These are phyloP conservation scores for Atalantia buxifolia DNA, from an alignment of 345 rosid species.

Conservation along the genomic window DNA sequence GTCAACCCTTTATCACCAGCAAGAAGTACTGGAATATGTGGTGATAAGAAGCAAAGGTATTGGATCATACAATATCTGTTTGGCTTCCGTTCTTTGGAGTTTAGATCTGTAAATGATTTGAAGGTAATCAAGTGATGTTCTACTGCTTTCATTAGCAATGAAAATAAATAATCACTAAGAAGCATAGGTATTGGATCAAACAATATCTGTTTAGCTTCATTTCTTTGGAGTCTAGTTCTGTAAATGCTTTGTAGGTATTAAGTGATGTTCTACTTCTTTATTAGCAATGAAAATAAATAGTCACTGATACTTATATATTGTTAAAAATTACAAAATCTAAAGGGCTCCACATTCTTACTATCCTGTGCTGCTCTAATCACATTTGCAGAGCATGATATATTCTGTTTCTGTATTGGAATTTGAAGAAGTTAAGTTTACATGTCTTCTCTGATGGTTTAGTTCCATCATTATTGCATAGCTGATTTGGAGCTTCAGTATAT, in stretches of 20 bases:
- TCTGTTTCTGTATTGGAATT: background rate
- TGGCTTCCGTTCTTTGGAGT: constrained; percentile 16
- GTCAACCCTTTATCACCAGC: constrained; percentile 24
- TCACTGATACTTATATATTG: background rate
- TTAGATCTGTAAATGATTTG: background rate
- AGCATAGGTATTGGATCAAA: constrained; percentile 42
- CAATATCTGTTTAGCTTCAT: constrained; percentile 8
- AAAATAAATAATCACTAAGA: constrained; percentile 16
- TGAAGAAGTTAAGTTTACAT: background rate
- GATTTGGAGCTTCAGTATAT: background rate
- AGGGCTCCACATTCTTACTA: background rate
- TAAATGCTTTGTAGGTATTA: background rate
- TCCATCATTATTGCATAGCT: background rate
- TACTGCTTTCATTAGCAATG: background rate
- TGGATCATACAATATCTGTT: background rate
- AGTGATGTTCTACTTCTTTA: background rate
- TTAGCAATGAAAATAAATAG: background rate
- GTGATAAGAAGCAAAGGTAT: constrained; percentile 54
- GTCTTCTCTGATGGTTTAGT: background rate
- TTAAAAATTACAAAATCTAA: background rate
- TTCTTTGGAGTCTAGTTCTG: constrained; percentile 7
- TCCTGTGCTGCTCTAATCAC: background rate
- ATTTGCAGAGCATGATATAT: background rate
- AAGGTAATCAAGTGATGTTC: background rate
- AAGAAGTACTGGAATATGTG: constrained; percentile 28